Evolutionary conservation across 2,329 filamentous ascomycete species (phyloP).

Genomic region (Alternaria postmessia): DNA sequence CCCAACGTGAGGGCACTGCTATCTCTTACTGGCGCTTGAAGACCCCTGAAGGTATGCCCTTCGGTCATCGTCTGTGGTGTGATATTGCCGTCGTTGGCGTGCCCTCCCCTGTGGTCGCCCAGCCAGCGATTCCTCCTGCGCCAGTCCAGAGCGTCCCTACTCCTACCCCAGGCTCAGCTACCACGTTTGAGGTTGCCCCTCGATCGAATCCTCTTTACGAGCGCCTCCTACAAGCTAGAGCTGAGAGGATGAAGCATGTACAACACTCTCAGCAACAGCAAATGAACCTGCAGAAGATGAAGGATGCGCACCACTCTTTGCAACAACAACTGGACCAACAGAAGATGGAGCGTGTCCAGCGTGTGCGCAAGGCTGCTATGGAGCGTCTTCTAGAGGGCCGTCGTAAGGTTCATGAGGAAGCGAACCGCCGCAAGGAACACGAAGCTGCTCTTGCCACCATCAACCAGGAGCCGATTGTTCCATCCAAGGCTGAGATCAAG

Average conservation of each 20-base stretch:
- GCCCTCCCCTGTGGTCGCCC: constrained; percentile 10
- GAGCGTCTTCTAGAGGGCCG: constrained; percentile 43
- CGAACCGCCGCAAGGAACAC: constrained; percentile 42
- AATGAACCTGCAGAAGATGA: constrained; percentile 27
- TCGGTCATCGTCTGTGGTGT: constrained; percentile 95
- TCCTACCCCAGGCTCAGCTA: constrained; percentile 21
- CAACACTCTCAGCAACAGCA: constrained; percentile 30
- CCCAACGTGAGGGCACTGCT: constrained; percentile 75
- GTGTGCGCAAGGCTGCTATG: constrained; percentile 48
- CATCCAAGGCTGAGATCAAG: constrained; percentile 26
- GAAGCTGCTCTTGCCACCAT: constrained; percentile 35
- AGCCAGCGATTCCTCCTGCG: not conserved
- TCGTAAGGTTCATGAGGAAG: constrained; percentile 43
- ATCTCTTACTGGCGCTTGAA: constrained; percentile 98
- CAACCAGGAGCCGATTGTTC: constrained; percentile 41
- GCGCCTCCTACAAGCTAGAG: constrained; percentile 34
- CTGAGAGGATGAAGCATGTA: constrained; percentile 32
- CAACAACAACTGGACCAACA: constrained; percentile 35
- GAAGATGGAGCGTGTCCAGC: constrained; percentile 40
- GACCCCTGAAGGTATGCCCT: constrained; percentile 78
- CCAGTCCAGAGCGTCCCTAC: constrained; percentile 2
- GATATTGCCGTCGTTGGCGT: constrained; percentile 73
- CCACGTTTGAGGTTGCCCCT: constrained; percentile 21
- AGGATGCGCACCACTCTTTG: constrained; percentile 28
- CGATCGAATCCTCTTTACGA: constrained; percentile 31